Base-by-base conservation (phyloP, 2,329 filamentous ascomycete species). In the Emydomyces testavorans region DNA sequence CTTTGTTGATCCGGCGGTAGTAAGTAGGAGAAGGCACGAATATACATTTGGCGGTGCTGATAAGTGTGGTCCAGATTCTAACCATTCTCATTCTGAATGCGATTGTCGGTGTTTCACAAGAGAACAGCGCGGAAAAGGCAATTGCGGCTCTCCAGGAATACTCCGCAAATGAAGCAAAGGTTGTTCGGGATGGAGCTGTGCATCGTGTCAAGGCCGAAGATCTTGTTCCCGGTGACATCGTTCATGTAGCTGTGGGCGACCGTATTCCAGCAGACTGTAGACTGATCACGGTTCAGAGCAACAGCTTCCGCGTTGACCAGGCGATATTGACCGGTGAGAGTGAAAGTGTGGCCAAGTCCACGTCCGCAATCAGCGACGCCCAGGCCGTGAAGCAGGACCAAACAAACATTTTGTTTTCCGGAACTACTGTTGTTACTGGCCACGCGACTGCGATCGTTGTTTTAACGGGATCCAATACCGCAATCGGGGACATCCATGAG, bases 121-220 rank as follows among this genome's bases (percentile, higher is more conserved):
- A 98, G 74, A 95, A 86, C 69, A 95, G 89, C 63, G 92, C 92
- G 56, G 92, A 98, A 68, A 95, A 96, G 72, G 92, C 92, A 44
- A 98, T 98, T 64, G 89, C 92, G 21, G 92, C 92, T 37, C 78
- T 98, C 49, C 92, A 98, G 70, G 90, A 98, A 77, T 98, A 98
- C 71, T 96, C 90, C 24, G 92, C 92, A 61, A 98, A 96, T 68
- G 87, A 94, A 68, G 90, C 92, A 58, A 98, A 90, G 64, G 90
- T 94, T 46, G 67, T 94, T 50, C 85, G 92, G 60, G 82, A 90
- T 70, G 88, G 90, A 43, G 78, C 82, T 58, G 73, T 90, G 53
- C 79, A 81, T 55, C 80, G 84, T 56, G 72, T 98, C 70, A 94
- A 92, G 73, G 92, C 92, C n/a, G 92, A 98, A 60, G 88, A 96